These are phyloP conservation scores for Colletotrichum ledebouriae DNA, from an alignment of 2,329 filamentous ascomycete genomes.

Conservation along the genomic window DNA sequence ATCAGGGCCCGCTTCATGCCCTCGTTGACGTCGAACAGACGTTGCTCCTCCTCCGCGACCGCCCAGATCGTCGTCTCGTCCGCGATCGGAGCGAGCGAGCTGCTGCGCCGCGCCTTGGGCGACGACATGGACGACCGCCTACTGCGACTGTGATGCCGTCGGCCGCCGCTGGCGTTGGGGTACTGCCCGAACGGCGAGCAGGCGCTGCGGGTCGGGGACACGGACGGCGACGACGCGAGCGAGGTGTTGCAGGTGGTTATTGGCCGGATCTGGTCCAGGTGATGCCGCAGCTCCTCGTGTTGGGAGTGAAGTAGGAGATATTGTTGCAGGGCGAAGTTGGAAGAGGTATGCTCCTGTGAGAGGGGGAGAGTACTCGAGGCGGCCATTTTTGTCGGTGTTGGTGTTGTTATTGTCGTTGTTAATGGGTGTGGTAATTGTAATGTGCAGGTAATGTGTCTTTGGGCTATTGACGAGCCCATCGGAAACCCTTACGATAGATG, in stretches of 20 bases:
- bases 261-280: conserved; percentile 65
- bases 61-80: conserved; percentile 63
- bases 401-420: conserved; percentile 27
- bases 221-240: conserved; percentile 65
- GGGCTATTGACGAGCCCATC: conserved; percentile 43
- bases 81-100: conserved; percentile 54
- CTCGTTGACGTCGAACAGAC: conserved; percentile 69
- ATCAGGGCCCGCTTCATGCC: conserved; percentile 72
- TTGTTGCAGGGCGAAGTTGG: conserved; percentile 65
- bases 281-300: conserved; percentile 65
- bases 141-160: conserved; percentile 59
- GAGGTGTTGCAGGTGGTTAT: conserved; percentile 52
- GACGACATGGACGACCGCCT: conserved; percentile 54
- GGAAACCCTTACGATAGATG: conserved; percentile 26
- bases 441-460: conserved; percentile 41
- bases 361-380: conserved; percentile 25
- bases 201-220: conserved; percentile 71
- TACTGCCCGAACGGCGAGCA: conserved; percentile 50
- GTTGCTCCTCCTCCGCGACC: conserved; percentile 66
- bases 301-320: conserved; percentile 68
- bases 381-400: conserved; percentile 32
- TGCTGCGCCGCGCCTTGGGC: conserved; percentile 40
- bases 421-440: conserved; percentile 36
- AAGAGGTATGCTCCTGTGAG: conserved; percentile 54
- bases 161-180: conserved; percentile 32